These are phyloP conservation scores for Medicago lupulina DNA, from an alignment of 306 rosid genomes.

Conservation along the genomic window DNA sequence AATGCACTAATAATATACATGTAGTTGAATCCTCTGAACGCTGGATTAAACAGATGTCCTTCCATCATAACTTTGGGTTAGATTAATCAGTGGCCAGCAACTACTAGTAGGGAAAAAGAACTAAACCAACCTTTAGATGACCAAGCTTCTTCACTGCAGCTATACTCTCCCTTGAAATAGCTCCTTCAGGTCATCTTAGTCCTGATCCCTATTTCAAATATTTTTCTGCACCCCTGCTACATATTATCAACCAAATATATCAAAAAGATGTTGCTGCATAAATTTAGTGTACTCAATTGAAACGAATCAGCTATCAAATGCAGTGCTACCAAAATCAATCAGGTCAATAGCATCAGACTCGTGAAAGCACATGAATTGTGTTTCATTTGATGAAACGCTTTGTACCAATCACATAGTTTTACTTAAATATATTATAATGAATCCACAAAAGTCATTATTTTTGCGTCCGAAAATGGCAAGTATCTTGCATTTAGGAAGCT, in stretches of 20 bases:
- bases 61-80: no score
- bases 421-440: constrained; percentile 36
- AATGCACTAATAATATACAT: neutral
- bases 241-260: constrained; percentile 23
- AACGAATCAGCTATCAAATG: constrained; percentile 45
- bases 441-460: constrained; percentile 39
- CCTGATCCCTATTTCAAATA: constrained; percentile 67
- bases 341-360: constrained; percentile 98
- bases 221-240: constrained; percentile 73
- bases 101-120: no score
- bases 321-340: constrained; percentile 85
- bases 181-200: constrained; percentile 89
- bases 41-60: no score
- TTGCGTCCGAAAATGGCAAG: constrained; percentile 45
- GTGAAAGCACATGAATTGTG: constrained; percentile 86
- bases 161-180: constrained; percentile 90
- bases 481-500: constrained; percentile 85
- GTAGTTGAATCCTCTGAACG: neutral
- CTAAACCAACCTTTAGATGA: constrained; percentile 61
- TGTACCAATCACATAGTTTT: constrained; percentile 66
- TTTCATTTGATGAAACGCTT: constrained; percentile 74
- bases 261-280: neutral
- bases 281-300: neutral
- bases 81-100: no score
- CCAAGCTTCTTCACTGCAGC: constrained; percentile 79